phyloP scores from a whole-genome alignment of 2,329 filamentous ascomycete genomes.

The Alternaria sp. region DNA sequence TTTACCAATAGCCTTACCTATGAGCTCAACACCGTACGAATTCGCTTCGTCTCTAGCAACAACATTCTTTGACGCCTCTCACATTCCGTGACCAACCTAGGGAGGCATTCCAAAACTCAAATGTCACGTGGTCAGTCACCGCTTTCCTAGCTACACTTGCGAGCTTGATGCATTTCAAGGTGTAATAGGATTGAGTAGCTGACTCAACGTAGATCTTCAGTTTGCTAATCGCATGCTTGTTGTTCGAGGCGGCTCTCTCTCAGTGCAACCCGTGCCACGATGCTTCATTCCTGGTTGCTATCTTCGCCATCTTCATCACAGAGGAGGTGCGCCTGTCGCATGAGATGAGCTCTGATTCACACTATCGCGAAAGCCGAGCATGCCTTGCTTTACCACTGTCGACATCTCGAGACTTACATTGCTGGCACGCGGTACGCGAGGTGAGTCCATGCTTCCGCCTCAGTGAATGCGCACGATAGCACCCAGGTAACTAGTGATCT shows the following conservation, averaged over 20 bases:
- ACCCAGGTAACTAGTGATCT: not conserved
- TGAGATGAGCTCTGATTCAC: not conserved
- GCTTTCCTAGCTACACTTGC: not conserved
- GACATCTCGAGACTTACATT: not conserved
- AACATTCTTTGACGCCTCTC: not conserved
- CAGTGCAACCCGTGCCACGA: not conserved
- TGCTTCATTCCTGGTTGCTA: not conserved
- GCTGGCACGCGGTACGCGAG: not conserved
- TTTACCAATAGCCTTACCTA: not conserved
- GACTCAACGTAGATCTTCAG: rapidly evolving
- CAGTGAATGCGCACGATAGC: not conserved
- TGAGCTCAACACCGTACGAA: not conserved
- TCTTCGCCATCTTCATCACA: not conserved
- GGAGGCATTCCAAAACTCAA: not conserved
- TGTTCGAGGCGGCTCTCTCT: not conserved
- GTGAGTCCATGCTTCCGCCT: not conserved
- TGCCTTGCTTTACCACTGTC: too few relatives aligned
- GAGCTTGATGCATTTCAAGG: not conserved
- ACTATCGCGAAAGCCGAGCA: too few relatives aligned
- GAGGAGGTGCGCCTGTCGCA: not conserved
- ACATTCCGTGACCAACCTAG: not conserved
- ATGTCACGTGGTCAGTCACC: not conserved
- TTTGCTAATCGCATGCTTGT: not conserved
- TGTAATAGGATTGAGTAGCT: rapidly evolving
- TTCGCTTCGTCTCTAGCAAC: not conserved